Conservation (phyloP, 1,139 yeast genomes). For the Suhomyces terraborum region DNA sequence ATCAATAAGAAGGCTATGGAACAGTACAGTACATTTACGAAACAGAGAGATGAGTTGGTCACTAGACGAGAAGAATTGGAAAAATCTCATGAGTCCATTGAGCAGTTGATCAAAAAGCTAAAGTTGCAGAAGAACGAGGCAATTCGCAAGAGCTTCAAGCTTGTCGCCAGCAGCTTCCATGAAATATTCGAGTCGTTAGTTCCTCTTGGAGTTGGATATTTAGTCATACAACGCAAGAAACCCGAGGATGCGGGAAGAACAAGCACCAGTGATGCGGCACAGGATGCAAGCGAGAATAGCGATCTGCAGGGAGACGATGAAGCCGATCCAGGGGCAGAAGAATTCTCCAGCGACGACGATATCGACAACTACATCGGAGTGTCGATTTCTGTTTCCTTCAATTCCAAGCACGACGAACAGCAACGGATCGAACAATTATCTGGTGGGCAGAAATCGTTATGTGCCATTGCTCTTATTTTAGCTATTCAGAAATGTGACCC, state of each 20-base stretch:
- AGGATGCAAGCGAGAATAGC: slow-evolving; percentile 20
- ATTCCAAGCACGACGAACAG: slow-evolving; percentile 83
- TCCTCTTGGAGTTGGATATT: slow-evolving; percentile 77
- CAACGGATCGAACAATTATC: slow-evolving; percentile 87
- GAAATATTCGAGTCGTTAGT: slow-evolving; percentile 78
- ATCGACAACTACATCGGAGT: slow-evolving; percentile 79
- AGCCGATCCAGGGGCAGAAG: slow-evolving; percentile 22
- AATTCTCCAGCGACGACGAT: slow-evolving; percentile 14
- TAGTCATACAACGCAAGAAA: slow-evolving; percentile 60
- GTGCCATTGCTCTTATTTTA: slow-evolving; percentile 89
- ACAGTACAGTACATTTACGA: slow-evolving; percentile 73
- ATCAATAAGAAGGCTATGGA: slow-evolving; percentile 91
- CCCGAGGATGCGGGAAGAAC: slow-evolving; percentile 1
- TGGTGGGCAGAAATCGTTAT: slow-evolving; percentile 94
- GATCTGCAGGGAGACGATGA: too few relatives aligned
- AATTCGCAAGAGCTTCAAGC: slow-evolving; percentile 72
- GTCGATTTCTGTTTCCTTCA: slow-evolving; percentile 86
- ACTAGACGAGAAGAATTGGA: slow-evolving; percentile 70
- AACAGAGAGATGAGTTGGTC: slow-evolving; percentile 67
- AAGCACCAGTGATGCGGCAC: slow-evolving; percentile 2
- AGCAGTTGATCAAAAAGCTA: slow-evolving; percentile 67
- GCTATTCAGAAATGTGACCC: slow-evolving; percentile 96
- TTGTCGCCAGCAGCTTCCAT: slow-evolving; percentile 72
- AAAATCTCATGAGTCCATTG: slow-evolving; percentile 71
- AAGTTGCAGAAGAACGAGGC: slow-evolving; percentile 84